Evolutionary conservation across 2,329 filamentous ascomycete species (phyloP).

Genomic region (Fusarium sp.): DNA sequence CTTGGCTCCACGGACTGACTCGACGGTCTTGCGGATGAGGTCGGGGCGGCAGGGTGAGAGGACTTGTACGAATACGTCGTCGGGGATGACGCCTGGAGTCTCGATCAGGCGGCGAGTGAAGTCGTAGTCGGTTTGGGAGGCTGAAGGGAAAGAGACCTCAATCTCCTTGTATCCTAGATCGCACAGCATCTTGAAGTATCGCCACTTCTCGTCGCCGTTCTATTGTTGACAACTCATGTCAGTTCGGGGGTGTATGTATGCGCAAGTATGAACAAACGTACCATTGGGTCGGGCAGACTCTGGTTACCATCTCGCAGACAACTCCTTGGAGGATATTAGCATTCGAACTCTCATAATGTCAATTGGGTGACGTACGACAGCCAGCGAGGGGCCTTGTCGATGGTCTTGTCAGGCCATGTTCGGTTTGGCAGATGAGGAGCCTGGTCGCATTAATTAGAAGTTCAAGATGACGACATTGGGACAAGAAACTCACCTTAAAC

Average conservation of each 20-base stretch:
- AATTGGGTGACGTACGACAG: conserved; percentile 59
- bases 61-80: conserved; percentile 93
- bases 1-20: conserved; percentile 89
- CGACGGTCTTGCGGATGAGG: conserved; percentile 87
- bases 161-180: conserved; percentile 98
- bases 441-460: not conserved
- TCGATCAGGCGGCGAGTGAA: conserved; percentile 91
- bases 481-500: conserved; percentile 59
- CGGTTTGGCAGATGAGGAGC: conserved; percentile 73
- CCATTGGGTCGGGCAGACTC: conserved; percentile 93
- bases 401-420: conserved; percentile 86
- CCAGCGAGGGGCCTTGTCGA: conserved; percentile 91
- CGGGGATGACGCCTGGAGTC: conserved; percentile 45
- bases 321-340: conserved; percentile 17
- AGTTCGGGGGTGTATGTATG: conserved; percentile 1
- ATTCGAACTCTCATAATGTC: not conserved
- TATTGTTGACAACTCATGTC: conserved; percentile 54
- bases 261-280: conserved; percentile 57
- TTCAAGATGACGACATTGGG: conserved; percentile 51
- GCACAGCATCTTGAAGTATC: conserved; percentile 94
- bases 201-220: conserved; percentile 96
- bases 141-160: conserved; percentile 94
- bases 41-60: conserved; percentile 93
- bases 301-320: conserved; percentile 88
- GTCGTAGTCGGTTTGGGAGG: conserved; percentile 95